Percentiles rank a stretch among this genome's conserved stretches.
Evolutionary conservation across 352 stramenopile species (phyloP).

Genomic region (Pythium phragmiticola): DNA sequence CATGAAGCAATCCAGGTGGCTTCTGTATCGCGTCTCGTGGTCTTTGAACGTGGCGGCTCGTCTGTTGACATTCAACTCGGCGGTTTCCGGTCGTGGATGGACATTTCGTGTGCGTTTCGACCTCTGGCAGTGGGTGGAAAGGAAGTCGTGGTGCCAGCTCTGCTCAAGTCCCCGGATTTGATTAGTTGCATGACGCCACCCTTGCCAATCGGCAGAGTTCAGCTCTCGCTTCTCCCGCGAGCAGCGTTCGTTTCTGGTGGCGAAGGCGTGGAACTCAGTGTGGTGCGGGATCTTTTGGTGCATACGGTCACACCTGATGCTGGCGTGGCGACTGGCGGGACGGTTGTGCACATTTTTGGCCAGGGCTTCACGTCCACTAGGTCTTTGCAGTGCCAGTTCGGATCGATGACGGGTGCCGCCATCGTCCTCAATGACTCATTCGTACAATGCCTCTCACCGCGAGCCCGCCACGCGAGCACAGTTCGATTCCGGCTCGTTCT

Average conservation of each 20-base stretch:
- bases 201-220: conserved; percentile 13
- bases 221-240: conserved; percentile 3
- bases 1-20: conserved; percentile 14
- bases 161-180: background rate
- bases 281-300: conserved; percentile 13
- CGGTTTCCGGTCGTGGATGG: conserved; percentile 25
- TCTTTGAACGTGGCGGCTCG: conserved; percentile 2
- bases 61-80: conserved; percentile 3
- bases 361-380: conserved; percentile 17
- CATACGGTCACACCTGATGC: conserved; percentile 15
- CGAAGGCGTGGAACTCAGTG: background rate
- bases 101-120: conserved; percentile 21
- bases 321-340: conserved; percentile 15
- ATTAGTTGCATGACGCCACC: conserved; percentile 19
- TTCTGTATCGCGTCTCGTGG: background rate
- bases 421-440: conserved; percentile 19
- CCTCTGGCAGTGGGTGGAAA: background rate
- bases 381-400: conserved; percentile 31
- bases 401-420: conserved; percentile 9
- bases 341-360: conserved; percentile 16
- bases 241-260: background rate
- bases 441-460: conserved; percentile 10
- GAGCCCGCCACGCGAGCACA: background rate
- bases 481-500: conserved; percentile 13
- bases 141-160: background rate